These are phyloP conservation scores for Trametes cinnabarina DNA, from an alignment of 768 basidiomycete genomes.

Conservation along the genomic window DNA sequence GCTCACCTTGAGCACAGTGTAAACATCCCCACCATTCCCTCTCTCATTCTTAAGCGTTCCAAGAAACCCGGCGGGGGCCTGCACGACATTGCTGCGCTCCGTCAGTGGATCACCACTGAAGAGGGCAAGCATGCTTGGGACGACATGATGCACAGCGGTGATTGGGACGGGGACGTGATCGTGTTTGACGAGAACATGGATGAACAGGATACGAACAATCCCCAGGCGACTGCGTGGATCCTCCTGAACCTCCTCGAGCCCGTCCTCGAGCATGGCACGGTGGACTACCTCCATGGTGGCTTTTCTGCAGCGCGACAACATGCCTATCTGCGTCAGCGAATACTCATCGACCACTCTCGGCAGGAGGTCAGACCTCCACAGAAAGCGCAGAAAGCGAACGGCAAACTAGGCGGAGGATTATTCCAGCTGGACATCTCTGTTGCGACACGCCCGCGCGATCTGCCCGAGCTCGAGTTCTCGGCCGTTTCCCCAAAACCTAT, in stretches of 20 bases:
- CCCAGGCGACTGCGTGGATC: slow-evolving; percentile 63
- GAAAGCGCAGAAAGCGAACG: slow-evolving; percentile 15
- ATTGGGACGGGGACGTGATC: slow-evolving; percentile 76
- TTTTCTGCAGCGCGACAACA: slow-evolving; percentile 60
- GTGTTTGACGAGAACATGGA: slow-evolving; percentile 82
- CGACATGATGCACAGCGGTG: slow-evolving; percentile 45
- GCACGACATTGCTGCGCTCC: slow-evolving; percentile 63
- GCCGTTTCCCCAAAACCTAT: slow-evolving; percentile 50
- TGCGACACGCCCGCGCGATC: slow-evolving; percentile 47
- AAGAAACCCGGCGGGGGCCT: slow-evolving; percentile 69
- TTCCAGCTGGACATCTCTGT: slow-evolving; percentile 67
- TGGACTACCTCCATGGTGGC: slow-evolving; percentile 73
- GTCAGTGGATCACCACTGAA: slow-evolving; percentile 81
- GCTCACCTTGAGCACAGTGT: slow-evolving; percentile 68
- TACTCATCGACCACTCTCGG: slow-evolving; percentile 26
- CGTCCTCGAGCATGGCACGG: slow-evolving; percentile 52
- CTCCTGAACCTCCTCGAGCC: slow-evolving; percentile 62
- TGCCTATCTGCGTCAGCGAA: slow-evolving; percentile 50
- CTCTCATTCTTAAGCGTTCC: slow-evolving; percentile 85
- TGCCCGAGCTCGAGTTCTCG: slow-evolving; percentile 58
- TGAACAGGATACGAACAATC: slow-evolving; percentile 54
- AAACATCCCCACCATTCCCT: slow-evolving; percentile 79
- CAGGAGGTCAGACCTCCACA: slow-evolving; percentile 6
- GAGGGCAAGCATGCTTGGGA: slow-evolving; percentile 74
- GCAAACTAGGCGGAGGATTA: slow-evolving; percentile 47